phyloP scores from a whole-genome alignment of 805 yeast genomes.

The Pichia kluyveri region DNA sequence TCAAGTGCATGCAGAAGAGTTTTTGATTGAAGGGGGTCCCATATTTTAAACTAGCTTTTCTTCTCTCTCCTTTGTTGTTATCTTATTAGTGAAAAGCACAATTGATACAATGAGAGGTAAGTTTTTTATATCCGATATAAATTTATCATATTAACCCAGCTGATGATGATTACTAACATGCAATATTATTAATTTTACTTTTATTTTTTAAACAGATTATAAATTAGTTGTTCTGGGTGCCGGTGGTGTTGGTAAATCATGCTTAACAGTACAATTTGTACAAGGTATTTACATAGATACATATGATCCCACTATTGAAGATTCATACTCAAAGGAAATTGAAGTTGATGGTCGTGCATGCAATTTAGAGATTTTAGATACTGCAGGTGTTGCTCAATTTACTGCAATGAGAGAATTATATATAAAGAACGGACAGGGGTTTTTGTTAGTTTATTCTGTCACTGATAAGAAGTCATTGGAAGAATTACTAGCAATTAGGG shows the following conservation, averaged over 20 bases:
- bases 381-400: conserved; percentile 75
- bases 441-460: conserved; percentile 48
- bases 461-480: conserved; percentile 58
- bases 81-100: not conserved
- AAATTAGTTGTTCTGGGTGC: conserved; percentile 90
- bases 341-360: conserved; percentile 84
- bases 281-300: conserved; percentile 85
- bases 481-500: conserved; percentile 70
- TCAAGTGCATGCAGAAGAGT: not conserved
- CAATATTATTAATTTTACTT: not conserved
- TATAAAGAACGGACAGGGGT: conserved; percentile 79
- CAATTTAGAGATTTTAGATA: conserved; percentile 67
- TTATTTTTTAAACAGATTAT: conserved; percentile 42
- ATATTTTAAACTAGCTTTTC: too few relatives aligned
- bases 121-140: not conserved
- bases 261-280: conserved; percentile 84
- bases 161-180: not conserved
- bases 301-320: conserved; percentile 96
- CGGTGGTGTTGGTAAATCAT: conserved; percentile 96
- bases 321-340: conserved; percentile 82
- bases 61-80: not conserved
- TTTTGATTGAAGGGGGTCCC: not conserved
- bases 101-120: not conserved
- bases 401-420: conserved; percentile 91
- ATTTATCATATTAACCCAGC: too few relatives aligned